Evolutionary conservation across 345 rosid genomes (phyloP).

Genomic region (Abelmoschus esculentus): DNA sequence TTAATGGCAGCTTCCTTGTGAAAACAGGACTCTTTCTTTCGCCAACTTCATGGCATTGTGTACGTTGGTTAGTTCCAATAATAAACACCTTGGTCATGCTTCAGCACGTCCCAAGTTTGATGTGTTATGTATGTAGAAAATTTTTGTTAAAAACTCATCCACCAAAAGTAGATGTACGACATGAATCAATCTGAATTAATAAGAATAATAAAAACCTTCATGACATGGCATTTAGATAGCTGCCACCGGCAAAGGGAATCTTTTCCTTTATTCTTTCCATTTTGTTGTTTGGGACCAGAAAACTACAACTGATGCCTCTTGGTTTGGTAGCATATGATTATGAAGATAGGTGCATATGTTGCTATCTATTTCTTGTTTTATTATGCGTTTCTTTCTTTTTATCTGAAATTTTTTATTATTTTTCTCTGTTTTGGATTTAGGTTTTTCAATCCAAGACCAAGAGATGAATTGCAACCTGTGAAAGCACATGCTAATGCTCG

Average conservation of each 20-base stretch:
- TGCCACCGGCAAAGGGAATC: constrained; percentile 7
- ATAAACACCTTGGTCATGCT: too few relatives aligned
- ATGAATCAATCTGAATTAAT: too few relatives aligned
- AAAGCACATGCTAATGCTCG: too few relatives aligned
- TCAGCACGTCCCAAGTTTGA: too few relatives aligned
- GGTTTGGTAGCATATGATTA: constrained; percentile 5
- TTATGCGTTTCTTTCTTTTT: not conserved
- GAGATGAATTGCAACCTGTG: not conserved
- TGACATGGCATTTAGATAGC: not conserved
- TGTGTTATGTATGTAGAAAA: too few relatives aligned
- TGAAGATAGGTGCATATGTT: not conserved
- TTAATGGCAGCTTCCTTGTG: not conserved
- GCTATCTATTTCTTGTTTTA: not conserved
- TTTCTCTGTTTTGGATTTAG: not conserved
- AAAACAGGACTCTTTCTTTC: not conserved
- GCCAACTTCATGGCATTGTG: not conserved
- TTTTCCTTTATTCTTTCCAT: not conserved
- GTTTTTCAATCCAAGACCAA: not conserved
- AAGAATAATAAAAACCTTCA: too few relatives aligned
- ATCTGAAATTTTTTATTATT: not conserved
- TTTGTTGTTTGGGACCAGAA: constrained; percentile 10
- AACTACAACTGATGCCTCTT: constrained; percentile 3
- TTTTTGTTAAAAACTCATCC: too few relatives aligned
- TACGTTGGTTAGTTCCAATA: too few relatives aligned
- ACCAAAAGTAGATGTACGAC: too few relatives aligned